Evolutionary conservation across 2,329 filamentous ascomycete genomes (phyloP).

Genomic region (Aspergillus hiratsukae): DNA sequence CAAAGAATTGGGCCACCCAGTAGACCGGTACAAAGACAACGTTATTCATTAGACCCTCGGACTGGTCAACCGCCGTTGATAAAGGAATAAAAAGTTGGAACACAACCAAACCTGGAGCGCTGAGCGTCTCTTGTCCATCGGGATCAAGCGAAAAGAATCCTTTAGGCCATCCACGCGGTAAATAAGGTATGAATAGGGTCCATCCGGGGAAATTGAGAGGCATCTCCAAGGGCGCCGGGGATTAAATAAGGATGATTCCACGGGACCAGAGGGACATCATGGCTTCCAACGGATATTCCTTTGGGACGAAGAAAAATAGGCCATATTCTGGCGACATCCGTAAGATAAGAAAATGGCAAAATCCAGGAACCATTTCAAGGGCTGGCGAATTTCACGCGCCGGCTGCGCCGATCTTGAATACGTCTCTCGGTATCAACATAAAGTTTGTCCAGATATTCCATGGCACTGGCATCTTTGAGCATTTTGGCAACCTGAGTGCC

Average conservation of each 20-base stretch:
- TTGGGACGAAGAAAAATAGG: constrained; percentile 1
- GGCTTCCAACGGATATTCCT: constrained; percentile 3
- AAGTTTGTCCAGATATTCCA: constrained; percentile 75
- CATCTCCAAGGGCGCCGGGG: not conserved
- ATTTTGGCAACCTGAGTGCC: constrained; percentile 86
- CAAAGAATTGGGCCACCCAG: not conserved
- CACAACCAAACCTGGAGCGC: not conserved
- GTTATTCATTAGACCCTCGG: not conserved
- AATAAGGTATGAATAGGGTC: not conserved
- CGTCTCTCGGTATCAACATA: constrained; percentile 77
- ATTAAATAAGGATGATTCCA: not conserved
- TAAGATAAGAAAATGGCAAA: constrained; percentile 1
- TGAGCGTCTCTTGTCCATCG: not conserved
- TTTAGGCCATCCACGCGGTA: not conserved
- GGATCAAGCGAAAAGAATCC: not conserved
- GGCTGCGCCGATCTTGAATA: constrained; percentile 61
- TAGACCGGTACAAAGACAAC: not conserved
- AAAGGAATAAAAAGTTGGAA: not conserved
- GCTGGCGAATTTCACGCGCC: constrained; percentile 33
- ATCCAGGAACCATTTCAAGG: constrained; percentile 18
- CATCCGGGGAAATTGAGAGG: not conserved
- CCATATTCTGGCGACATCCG: constrained; percentile 7
- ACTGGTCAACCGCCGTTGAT: not conserved
- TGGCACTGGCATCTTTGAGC: constrained; percentile 74
- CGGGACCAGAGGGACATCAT: not conserved